A percentile compares a stretch with the other conserved stretches of the same genome.
Conservation (phyloP, 495 filamentous ascomycete species). For the Aspergillus panamensis region DNA sequence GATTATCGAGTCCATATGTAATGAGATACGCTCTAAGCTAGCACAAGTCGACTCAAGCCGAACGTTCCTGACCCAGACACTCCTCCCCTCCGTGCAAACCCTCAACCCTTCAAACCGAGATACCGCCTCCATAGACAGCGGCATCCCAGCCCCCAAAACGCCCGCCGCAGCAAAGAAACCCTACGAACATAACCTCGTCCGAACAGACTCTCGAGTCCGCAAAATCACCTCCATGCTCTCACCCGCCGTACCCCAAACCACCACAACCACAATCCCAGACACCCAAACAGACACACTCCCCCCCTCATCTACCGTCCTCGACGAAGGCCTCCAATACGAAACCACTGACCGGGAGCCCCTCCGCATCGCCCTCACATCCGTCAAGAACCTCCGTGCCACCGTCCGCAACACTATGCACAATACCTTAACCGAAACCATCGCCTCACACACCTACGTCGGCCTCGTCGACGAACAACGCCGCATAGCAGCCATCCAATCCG, state of each 20-base stretch:
- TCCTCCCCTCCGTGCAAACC: constrained; percentile 62
- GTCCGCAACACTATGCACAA: constrained; percentile 87
- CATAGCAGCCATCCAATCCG: constrained; percentile 86
- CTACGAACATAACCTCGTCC: constrained; percentile 85
- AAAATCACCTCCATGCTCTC: constrained; percentile 96
- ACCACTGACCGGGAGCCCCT: constrained; percentile 63
- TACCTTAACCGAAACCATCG: constrained; percentile 82
- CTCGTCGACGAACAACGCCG: constrained; percentile 84
- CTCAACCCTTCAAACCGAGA: constrained; percentile 32
- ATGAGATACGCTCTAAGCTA: constrained; percentile 72
- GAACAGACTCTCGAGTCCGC: constrained; percentile 83
- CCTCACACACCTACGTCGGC: constrained; percentile 89
- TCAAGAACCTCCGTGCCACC: constrained; percentile 74
- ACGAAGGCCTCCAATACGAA: constrained; percentile 63
- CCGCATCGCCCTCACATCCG: constrained; percentile 67
- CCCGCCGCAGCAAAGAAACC: constrained; percentile 53
- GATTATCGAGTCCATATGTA: constrained; percentile 84
- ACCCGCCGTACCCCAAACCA: constrained; percentile 32
- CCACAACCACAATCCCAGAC: constrained; percentile 6
- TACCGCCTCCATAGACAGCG: constrained; percentile 20
- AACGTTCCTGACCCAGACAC: constrained; percentile 88
- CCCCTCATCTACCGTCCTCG: constrained; percentile 22
- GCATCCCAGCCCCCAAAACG: constrained; percentile 31
- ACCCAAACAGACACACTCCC: constrained; percentile 17
- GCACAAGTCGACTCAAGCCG: constrained; percentile 90